Base-by-base conservation (phyloP, 23 red algal genomes). In the Gracilaria gracilis region DNA sequence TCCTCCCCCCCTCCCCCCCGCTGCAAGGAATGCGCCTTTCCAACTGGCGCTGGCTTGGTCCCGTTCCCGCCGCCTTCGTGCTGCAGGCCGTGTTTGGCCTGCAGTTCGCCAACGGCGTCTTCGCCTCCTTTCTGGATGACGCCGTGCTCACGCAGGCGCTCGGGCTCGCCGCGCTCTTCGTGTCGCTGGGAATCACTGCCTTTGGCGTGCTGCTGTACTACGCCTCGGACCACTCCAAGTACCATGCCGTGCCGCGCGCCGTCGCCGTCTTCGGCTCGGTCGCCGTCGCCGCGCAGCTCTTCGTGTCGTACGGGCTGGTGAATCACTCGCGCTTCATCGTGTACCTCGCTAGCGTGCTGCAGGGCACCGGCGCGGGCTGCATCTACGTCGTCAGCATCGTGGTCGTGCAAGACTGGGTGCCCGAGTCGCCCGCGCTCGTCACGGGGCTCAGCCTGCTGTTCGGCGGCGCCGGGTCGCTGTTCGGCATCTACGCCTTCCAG, bases 371-470 rank as follows among this genome's bases (percentile, higher is more conserved):
- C 20, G 70, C 73, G 49, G 85, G 85, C 71, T 40, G 66, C 3
- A 77, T 89, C 47, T 89, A 89, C 21, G 69, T 89, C 53, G 73
- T 79, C 50, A 38, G 65, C n/a, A 79, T 89, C 32, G 39, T 65
- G 34, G 49, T 89, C 6, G 47, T 89, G 15, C 85, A 89, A 31
- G 71, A 61, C 34, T 89, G 85, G 85, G 70, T 89, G 17, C 85
- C 85, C 20, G 71, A 86, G 65, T 69, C 82, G 23, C 59, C 82
- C 31, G 82, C 57, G 14, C 59, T 86, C 0, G 40, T 86, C 5
- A 86, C 82, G 1, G 82, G 82, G 24, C 29, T 70, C 32, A 67
- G 82, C 16, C 59, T 86, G 35, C 82, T 86, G 28, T 70, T 69
- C 31, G 82, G 82, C 36, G 82, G 82, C 29, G 82, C 46, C 29